Evolutionary conservation across 257 asterid genomes (phyloP), one percentile per base, ranked within the genome.

Genomic region (Striga asiatica): DNA sequence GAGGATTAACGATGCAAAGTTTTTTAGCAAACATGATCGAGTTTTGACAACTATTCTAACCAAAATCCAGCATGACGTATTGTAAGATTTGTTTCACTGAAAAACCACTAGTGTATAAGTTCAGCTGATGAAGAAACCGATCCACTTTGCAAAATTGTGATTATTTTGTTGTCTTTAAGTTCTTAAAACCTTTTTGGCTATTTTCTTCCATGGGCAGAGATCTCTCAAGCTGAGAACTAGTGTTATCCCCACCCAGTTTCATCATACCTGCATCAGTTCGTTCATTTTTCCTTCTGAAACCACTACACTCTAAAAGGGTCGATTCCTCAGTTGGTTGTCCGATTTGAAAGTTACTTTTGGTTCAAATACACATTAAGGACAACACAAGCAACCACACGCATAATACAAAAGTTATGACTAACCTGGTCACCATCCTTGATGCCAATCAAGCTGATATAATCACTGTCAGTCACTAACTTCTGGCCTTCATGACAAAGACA

Each of bases 341-440:
- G 55, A 31, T 60, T n/a, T 28, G 14, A 22, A 16, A 49, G 19
- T 56, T 62, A 63, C 10, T 56, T 18, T 8, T 32, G 11, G n/a
- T n/a, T n/a, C n/a, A n/a, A n/a, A n/a, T n/a, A n/a, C n/a, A n/a
- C n/a, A n/a, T n/a, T n/a, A n/a, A n/a, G n/a, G n/a, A n/a, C n/a
- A 8, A 32, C 38, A 32, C 20, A 60, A 8, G 43, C 31, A 52
- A 37, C 10, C 46, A n/a, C 19, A 5, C 14, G 50, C 48, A 38
- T 28, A 50, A 22, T 16, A 29, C 3, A 22, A 23, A 27, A 54
- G 35, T 24, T 25, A 64, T 3, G 54, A 68, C 77, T 49, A 74
- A 88, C 96, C 96, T 88, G 73, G 74, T 79, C 94, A 25, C 89
- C 94, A 62, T 84, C 94, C 78, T 72, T 71, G 62, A 87, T 79